These are phyloP conservation scores for Fusarium bactridioides DNA, from an alignment of 2,329 filamentous ascomycete genomes.

Conservation along the genomic window DNA sequence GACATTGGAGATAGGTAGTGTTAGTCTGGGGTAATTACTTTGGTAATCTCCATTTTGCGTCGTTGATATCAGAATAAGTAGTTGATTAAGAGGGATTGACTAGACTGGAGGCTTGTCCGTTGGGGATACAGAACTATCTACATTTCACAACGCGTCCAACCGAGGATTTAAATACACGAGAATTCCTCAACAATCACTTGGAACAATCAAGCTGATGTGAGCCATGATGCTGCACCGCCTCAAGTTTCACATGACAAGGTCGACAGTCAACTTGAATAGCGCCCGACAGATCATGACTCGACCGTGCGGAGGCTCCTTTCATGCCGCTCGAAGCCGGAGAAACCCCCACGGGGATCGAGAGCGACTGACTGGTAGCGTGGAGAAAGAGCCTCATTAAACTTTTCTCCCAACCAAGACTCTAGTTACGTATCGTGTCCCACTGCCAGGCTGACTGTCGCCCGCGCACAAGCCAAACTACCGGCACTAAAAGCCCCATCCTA, in stretches of 20 bases:
- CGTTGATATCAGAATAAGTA: not conserved
- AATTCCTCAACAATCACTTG: not conserved
- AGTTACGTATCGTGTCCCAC: not conserved
- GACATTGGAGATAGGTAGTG: too few relatives aligned
- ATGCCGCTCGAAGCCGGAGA: not conserved
- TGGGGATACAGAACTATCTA: not conserved
- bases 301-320: not conserved
- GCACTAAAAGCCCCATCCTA: not conserved
- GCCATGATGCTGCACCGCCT: not conserved
- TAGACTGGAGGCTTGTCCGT: not conserved
- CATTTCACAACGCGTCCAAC: too few relatives aligned
- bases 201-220: not conserved
- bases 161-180: not conserved
- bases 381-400: slow-evolving; percentile 1
- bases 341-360: slow-evolving; percentile 1
- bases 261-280: slow-evolving; percentile 7
- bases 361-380: not conserved
- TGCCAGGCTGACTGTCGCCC: slow-evolving; percentile 8
- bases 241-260: not conserved
- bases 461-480: not conserved
- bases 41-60: slow-evolving; percentile 6
- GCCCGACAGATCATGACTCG: not conserved
- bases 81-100: not conserved
- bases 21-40: not conserved
- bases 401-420: not conserved